Percentiles rank a stretch among this genome's conserved stretches.
Evolutionary conservation across 129 eudicot species (phyloP).

Genomic region (Deinandra increscens): DNA sequence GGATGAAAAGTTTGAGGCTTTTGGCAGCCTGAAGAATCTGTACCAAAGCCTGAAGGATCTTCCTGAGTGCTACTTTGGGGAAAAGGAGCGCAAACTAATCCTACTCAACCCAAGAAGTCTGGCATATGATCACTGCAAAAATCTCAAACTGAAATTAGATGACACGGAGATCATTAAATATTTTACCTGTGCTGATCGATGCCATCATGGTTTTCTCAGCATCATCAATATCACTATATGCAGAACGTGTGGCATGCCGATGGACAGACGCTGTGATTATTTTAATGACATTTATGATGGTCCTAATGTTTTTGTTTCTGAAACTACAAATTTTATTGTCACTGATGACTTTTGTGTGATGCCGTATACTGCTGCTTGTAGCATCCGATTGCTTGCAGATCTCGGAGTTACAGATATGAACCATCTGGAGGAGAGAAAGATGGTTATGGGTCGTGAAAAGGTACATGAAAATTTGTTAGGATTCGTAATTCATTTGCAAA

Average conservation of each 20-base stretch:
- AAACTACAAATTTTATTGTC: not conserved
- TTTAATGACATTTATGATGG: too few relatives aligned
- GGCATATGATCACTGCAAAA: not conserved
- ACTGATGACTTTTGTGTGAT: conserved; percentile 20
- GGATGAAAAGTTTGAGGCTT: too few relatives aligned
- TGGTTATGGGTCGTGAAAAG: not conserved
- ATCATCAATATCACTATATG: too few relatives aligned
- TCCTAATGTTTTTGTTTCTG: conserved; percentile 21
- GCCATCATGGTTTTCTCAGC: too few relatives aligned
- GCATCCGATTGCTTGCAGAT: conserved; percentile 2
- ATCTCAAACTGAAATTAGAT: conserved; percentile 24
- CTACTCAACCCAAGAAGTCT: conserved; percentile 36
- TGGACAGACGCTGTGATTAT: too few relatives aligned
- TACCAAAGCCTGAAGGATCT: too few relatives aligned
- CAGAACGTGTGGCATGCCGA: too few relatives aligned
- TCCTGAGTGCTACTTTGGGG: conserved; percentile 13
- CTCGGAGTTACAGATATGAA: conserved; percentile 15
- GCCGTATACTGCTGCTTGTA: not conserved
- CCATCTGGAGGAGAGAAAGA: not conserved
- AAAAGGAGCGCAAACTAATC: conserved; percentile 22
- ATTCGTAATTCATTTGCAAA: too few relatives aligned
- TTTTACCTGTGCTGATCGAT: not conserved
- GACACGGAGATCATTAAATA: conserved; percentile 18
- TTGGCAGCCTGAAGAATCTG: too few relatives aligned
- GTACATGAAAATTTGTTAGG: too few relatives aligned